Conservation (phyloP, 306 rosid genomes). For the Trifolium subterraneum region DNA sequence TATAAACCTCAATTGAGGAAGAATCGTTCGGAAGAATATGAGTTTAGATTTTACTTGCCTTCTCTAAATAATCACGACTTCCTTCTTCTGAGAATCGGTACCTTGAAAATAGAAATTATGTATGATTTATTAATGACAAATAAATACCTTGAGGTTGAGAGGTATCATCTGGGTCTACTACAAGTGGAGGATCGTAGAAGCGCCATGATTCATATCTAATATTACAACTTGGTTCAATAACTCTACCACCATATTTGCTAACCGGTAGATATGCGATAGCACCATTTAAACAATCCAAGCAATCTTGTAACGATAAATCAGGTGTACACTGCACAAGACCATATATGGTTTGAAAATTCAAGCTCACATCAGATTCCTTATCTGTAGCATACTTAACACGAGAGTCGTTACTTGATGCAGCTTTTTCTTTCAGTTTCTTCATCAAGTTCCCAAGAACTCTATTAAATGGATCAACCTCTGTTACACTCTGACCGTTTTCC, state of each 20-base stretch:
- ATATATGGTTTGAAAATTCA: neutral
- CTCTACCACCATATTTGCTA: slow-evolving; percentile 49
- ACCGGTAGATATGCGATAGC: neutral
- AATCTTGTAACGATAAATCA: slow-evolving; percentile 34
- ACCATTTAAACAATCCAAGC: neutral
- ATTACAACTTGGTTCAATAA: neutral
- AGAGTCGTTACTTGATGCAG: neutral
- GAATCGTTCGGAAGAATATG: no score
- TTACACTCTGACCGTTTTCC: neutral
- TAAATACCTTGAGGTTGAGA: neutral
- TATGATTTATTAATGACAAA: no score
- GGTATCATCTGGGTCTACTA: neutral
- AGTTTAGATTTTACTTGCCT: no score
- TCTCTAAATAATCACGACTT: no score
- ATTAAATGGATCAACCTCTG: neutral
- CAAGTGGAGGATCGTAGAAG: neutral
- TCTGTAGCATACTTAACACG: neutral
- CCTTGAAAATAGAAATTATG: no score
- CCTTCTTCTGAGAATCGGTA: no score
- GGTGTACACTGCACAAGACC: slow-evolving; percentile 53
- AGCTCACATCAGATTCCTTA: neutral
- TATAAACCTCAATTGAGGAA: no score
- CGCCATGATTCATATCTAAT: neutral
- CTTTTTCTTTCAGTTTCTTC: neutral
- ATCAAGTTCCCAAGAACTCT: neutral